A percentile compares a stretch with the other conserved stretches of the same genome.
Conservation (phyloP, 257 asterid genomes). For the Solanum stenotomum region DNA sequence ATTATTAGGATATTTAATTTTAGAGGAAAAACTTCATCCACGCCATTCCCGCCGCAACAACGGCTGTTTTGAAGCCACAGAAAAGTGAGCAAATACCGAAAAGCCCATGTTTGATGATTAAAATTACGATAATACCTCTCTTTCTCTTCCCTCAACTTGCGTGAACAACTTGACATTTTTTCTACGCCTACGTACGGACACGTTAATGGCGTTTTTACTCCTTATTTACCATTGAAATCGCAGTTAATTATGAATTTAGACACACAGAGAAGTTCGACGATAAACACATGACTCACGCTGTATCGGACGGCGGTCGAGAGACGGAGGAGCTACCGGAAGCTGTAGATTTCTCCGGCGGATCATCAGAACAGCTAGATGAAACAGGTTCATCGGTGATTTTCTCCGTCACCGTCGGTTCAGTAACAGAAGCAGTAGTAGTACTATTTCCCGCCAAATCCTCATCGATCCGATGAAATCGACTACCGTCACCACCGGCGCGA, state of each 20-base stretch:
- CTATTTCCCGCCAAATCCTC: conserved; percentile 24
- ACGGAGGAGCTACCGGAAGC: conserved; percentile 33
- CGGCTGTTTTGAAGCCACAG: conserved; percentile 36
- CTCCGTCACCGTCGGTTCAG: conserved; percentile 2
- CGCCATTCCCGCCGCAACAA: conserved; percentile 69
- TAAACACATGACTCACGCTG: conserved; percentile 55
- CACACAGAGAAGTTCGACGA: not conserved
- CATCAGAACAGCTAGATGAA: conserved; percentile 78
- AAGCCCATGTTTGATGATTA: conserved; percentile 13
- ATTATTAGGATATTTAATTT: not conserved
- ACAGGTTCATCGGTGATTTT: conserved; percentile 9
- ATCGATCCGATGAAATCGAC: conserved; percentile 22
- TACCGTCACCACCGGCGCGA: not conserved
- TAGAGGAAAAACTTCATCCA: conserved; percentile 6
- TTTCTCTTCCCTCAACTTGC: conserved; percentile 6
- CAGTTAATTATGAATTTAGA: conserved; percentile 11
- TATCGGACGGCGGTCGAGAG: conserved; percentile 34
- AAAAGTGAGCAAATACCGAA: conserved; percentile 20
- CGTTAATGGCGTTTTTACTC: conserved; percentile 10
- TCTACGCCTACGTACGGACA: conserved; percentile 31
- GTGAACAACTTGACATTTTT: conserved; percentile 21
- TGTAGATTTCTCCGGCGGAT: conserved; percentile 53
- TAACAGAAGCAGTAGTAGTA: not conserved
- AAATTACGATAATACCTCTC: conserved; percentile 16
- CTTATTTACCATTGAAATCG: not conserved